These are phyloP conservation scores for Beauveria asiatica DNA, from an alignment of 2,329 filamentous ascomycete species.

Conservation along the genomic window DNA sequence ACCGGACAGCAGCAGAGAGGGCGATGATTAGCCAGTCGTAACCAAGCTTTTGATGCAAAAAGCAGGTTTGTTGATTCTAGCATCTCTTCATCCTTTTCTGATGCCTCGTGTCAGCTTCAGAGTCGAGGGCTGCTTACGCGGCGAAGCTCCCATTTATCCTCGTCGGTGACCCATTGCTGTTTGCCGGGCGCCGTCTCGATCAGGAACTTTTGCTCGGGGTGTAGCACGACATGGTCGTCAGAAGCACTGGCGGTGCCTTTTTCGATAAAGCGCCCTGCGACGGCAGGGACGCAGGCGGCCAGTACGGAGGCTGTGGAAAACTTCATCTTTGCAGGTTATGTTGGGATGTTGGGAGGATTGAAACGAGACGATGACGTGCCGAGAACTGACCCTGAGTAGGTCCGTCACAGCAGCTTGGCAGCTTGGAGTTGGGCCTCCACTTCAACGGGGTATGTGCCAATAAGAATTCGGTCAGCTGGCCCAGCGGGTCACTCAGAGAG, in stretches of 20 bases:
- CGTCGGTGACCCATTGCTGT: constrained; percentile 81
- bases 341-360: neutral
- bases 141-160: constrained; percentile 88
- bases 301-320: constrained; percentile 43
- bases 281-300: constrained; percentile 45
- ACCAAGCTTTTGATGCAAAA: neutral
- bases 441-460: too few species aligned
- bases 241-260: constrained; percentile 19
- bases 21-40: neutral
- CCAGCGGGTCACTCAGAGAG: too few species aligned
- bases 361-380: neutral
- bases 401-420: too few species aligned
- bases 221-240: constrained; percentile 39
- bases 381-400: neutral
- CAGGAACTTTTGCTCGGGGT: constrained; percentile 44
- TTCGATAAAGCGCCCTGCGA: constrained; percentile 49
- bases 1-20: neutral
- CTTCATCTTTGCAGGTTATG: constrained; percentile 35
- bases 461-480: too few species aligned
- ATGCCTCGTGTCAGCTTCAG: too few species aligned
- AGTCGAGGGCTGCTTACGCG: constrained; percentile 46
- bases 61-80: too few species aligned
- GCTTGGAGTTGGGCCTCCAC: neutral
- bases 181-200: constrained; percentile 80
- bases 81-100: too few species aligned